Evolutionary conservation across 176 grass and related monocot species (phyloP).

Genomic region (Sorghum bicolor): DNA sequence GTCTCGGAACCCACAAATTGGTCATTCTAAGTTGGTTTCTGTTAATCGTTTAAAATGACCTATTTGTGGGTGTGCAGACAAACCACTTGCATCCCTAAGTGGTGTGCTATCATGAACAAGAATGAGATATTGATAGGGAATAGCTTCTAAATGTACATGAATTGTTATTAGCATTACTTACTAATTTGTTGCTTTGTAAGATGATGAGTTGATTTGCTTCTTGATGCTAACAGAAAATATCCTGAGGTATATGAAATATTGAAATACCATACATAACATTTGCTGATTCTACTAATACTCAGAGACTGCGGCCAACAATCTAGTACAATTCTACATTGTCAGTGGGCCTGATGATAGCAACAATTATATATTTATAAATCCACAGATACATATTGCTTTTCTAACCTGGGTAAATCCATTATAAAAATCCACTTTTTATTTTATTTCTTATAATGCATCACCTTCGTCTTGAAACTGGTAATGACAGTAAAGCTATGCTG

Average conservation of each 20-base stretch:
- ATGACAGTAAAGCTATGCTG: not conserved
- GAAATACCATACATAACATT: not conserved
- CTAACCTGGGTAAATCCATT: not conserved
- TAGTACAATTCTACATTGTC: not conserved
- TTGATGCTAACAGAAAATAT: not conserved
- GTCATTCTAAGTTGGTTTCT: not conserved
- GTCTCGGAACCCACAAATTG: not conserved
- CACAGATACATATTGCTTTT: not conserved
- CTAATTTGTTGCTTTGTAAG: not conserved
- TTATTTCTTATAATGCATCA: not conserved
- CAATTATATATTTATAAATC: not conserved
- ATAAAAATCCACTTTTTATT: not conserved
- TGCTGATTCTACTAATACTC: not conserved
- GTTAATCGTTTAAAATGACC: not conserved
- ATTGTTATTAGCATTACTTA: not conserved
- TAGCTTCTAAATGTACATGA: not conserved
- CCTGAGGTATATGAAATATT: too few species aligned
- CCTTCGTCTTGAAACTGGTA: not conserved
- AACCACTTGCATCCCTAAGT: not conserved
- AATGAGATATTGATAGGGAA: not conserved
- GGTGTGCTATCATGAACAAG: not conserved
- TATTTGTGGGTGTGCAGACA: not conserved
- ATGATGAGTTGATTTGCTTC: slow-evolving; percentile 1
- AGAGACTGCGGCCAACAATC: not conserved
- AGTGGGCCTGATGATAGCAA: not conserved